Base-by-base conservation (phyloP, 148 eudicot genomes). In the Nepenthes mirabilis region DNA sequence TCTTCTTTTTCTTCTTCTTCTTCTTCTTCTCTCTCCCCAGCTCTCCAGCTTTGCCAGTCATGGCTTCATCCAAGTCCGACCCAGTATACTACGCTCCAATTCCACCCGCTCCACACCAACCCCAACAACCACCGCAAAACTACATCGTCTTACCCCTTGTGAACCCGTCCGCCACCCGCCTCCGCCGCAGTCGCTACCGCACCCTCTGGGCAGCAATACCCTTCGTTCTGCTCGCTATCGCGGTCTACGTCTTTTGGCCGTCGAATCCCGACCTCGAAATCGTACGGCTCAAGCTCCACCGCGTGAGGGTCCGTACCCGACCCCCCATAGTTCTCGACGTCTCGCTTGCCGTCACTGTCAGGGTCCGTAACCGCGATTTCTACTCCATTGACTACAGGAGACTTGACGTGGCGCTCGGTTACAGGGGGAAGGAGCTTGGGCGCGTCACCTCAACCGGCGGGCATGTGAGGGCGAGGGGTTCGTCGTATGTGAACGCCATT, bases 361-460 rank as follows among this genome's bases (percentile, higher is more conserved):
- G 58, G 69, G 70, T 88, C 34, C 70, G 57, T 2, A 88, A 85
- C 55, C 62, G 33, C 1, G 81, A 77, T 33, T 36, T 83, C 61
- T 88, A 76, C 69, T 69, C 88, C 2, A 5, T 82, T 1, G 64
- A 71, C 36, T 88, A 72, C 66, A 23, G 60, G 1, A 65, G 66
- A 11, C 33, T 88, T 8, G 47, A 34, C 12, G 80, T 82, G 48
- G 70, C 77, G 64, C 70, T 88, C 6, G 74, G 79, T 45, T 88
- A 85, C 58, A 80, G 82, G 55, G 95, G 91, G 63, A 77, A 68
- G 70, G 37, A 56, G 72, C 70, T 88, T n/a, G 91, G 88, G 68
- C 75, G 74, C 61, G 84, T 74, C 63, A 69, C 58, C 2, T 80
- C 90, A n/a, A 70, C 50, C 8, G 68, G 66, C 1, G 91, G 88